These are phyloP conservation scores for Biscogniauxia sp. DNA, from an alignment of 2,329 filamentous ascomycete genomes.

Conservation along the genomic window DNA sequence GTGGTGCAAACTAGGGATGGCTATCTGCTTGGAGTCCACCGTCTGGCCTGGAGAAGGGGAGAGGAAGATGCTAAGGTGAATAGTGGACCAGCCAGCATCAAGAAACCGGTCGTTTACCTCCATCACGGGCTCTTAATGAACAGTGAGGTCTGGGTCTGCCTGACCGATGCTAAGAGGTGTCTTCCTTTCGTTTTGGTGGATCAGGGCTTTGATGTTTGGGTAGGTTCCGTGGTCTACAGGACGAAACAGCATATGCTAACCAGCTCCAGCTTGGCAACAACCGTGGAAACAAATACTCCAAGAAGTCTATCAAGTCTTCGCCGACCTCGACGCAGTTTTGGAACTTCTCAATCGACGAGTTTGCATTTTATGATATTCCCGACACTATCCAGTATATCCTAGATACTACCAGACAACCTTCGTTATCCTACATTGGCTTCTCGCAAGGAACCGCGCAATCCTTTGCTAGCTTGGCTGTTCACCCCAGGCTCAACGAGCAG, in stretches of 20 bases:
- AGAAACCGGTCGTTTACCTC: conserved; percentile 87
- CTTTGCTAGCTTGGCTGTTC: conserved; percentile 88
- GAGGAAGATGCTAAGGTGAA: conserved; percentile 82
- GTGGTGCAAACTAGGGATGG: conserved; percentile 93
- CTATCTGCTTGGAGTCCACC: conserved; percentile 85
- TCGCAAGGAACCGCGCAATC: conserved; percentile 96
- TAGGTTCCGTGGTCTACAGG: conserved; percentile 38
- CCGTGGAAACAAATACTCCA: conserved; percentile 97
- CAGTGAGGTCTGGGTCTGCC: conserved; percentile 95
- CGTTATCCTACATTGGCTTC: conserved; percentile 94
- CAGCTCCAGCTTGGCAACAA: conserved; percentile 79
- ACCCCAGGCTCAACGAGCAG: conserved; percentile 87
- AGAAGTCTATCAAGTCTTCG: conserved; percentile 78
- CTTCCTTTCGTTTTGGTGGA: conserved; percentile 88
- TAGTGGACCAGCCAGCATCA: conserved; percentile 60
- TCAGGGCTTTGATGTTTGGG: conserved; percentile 93
- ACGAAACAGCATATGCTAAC: conserved; percentile 23
- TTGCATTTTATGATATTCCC: conserved; percentile 95
- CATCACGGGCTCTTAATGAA: conserved; percentile 98
- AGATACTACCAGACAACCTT: conserved; percentile 74
- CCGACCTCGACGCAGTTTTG: conserved; percentile 80
- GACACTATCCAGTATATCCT: conserved; percentile 92
- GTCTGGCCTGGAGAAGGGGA: conserved; percentile 77
- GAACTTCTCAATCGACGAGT: conserved; percentile 98
- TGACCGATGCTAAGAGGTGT: conserved; percentile 81